phyloP scores from a whole-genome alignment of 352 stramenopile species.

The Phytophthora hybrid region DNA sequence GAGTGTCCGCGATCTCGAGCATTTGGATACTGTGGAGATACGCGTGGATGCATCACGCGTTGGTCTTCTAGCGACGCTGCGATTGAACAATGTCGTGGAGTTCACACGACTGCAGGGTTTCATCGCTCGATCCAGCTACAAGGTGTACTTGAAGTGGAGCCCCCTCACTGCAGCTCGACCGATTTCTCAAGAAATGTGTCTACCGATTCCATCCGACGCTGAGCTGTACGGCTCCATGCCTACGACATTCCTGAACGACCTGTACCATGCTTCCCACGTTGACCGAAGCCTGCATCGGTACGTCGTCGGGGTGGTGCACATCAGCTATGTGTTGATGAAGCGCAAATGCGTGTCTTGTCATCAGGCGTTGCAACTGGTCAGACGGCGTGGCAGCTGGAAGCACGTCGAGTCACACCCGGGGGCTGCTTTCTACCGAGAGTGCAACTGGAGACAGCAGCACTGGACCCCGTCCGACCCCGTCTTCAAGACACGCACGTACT shows the following conservation, averaged over 20 bases:
- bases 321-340: conserved; percentile 83
- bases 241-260: conserved; percentile 48
- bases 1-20: conserved; percentile 53
- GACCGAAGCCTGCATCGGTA: conserved; percentile 69
- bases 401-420: conserved; percentile 26
- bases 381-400: conserved; percentile 51
- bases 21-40: conserved; percentile 58
- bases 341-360: conserved; percentile 70
- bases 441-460: conserved; percentile 40
- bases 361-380: conserved; percentile 52
- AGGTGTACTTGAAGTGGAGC: conserved; percentile 71
- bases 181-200: background rate
- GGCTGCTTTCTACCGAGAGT: conserved; percentile 20
- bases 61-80: conserved; percentile 41
- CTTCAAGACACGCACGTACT: conserved; percentile 48
- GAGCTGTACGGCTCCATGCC: conserved; percentile 53
- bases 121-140: conserved; percentile 65
- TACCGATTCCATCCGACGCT: conserved; percentile 27
- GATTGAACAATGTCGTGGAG: conserved; percentile 51
- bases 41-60: conserved; percentile 57
- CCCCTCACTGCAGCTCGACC: conserved; percentile 36
- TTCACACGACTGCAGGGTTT: conserved; percentile 67
- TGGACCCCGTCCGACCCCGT: conserved; percentile 40
- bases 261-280: conserved; percentile 50
- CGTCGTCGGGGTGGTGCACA: conserved; percentile 71